phyloP scores from a whole-genome alignment of 176 grass and related monocot species.

The Eleusine coracana region DNA sequence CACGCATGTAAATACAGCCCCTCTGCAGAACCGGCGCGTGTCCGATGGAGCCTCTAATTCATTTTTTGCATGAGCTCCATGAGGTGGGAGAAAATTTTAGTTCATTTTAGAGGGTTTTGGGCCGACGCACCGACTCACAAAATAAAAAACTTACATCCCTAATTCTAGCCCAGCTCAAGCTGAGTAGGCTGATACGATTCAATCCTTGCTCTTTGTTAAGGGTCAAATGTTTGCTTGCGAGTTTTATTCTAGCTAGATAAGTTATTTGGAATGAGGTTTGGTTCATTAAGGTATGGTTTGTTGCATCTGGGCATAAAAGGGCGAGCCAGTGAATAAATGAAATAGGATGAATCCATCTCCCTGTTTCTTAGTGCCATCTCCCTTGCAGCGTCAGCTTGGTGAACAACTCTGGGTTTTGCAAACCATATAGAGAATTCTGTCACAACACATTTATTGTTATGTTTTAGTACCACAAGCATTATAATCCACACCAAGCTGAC shows the following conservation, averaged over 20 bases:
- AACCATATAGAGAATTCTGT: not conserved
- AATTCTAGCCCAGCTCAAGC: not conserved
- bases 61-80: too few relatives aligned
- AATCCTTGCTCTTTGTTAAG: not conserved
- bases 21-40: too few relatives aligned
- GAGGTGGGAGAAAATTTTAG: too few relatives aligned
- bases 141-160: too few relatives aligned
- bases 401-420: not conserved
- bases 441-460: too few relatives aligned
- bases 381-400: not conserved
- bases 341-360: not conserved
- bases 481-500: not conserved
- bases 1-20: too few relatives aligned
- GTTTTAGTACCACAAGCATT: not conserved
- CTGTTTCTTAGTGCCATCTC: not conserved
- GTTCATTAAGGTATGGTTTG: not conserved
- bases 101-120: too few relatives aligned
- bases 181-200: not conserved
- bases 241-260: not conserved
- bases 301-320: not conserved
- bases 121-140: too few relatives aligned
- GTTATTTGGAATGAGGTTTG: not conserved
- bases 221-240: not conserved
- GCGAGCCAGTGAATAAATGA: not conserved
- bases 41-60: too few relatives aligned